Evolutionary conservation across 2,329 filamentous ascomycete species (phyloP).

Genomic region (Scleromitrula shiraiana): DNA sequence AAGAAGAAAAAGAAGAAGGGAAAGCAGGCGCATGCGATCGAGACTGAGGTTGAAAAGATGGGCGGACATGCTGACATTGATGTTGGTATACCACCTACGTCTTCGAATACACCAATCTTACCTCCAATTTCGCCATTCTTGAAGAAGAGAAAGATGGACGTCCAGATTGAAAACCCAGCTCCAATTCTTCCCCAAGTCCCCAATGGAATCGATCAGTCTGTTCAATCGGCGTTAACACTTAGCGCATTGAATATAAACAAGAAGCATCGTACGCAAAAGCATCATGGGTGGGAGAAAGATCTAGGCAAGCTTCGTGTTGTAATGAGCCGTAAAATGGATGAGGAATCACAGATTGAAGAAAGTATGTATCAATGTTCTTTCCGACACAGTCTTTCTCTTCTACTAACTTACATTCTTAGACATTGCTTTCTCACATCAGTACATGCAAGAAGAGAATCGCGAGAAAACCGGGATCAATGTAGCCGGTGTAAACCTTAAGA

Average conservation of each 20-base stretch:
- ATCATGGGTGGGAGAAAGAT: conserved; percentile 17
- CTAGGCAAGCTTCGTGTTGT: conserved; percentile 14
- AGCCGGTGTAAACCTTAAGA: conserved; percentile 13
- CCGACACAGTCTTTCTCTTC: neutral
- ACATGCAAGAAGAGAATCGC: conserved; percentile 7
- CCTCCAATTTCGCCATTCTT: conserved; percentile 1
- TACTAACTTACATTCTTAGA: conserved; percentile 11
- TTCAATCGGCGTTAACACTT: too few relatives aligned
- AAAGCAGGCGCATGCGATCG: neutral
- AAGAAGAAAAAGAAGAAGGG: neutral
- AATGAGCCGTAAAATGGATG: neutral
- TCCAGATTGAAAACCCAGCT: neutral
- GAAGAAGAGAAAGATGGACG: neutral
- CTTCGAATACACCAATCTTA: neutral
- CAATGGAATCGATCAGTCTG: neutral
- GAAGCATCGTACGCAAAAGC: neutral
- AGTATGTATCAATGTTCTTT: conserved; percentile 13
- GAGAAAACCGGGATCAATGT: conserved; percentile 11
- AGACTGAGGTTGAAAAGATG: neutral
- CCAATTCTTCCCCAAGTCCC: neutral
- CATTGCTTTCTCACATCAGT: conserved; percentile 19
- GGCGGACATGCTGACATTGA: neutral
- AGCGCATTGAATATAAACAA: neutral
- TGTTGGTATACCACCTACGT: neutral
- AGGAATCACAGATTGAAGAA: conserved; percentile 15